Evolutionary conservation across 140 eudicot genomes (phyloP).

Genomic region (Ambrosia hybrid): DNA sequence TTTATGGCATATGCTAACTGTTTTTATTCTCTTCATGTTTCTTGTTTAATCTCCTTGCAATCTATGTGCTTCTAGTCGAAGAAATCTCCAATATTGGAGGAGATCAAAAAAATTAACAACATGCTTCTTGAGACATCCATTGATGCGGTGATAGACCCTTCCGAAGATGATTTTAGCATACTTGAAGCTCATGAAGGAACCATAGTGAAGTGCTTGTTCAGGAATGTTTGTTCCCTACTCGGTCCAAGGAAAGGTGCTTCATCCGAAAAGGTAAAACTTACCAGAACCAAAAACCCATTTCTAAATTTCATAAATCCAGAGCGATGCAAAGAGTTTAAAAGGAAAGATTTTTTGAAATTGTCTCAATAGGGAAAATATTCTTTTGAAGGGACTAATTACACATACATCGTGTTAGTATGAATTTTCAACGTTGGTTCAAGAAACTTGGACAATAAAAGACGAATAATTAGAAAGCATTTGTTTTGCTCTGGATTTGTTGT

Average conservation of each 20-base stretch:
- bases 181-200: conserved; percentile 28
- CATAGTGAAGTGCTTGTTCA: conserved; percentile 36
- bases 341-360: no score
- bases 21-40: not conserved
- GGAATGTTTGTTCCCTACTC: conserved; percentile 33
- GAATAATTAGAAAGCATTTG: no score
- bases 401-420: no score
- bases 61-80: conserved; percentile 22
- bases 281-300: not conserved
- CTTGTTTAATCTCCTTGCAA: conserved; percentile 4
- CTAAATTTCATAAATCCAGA: not conserved
- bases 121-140: conserved; percentile 45
- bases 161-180: conserved; percentile 1
- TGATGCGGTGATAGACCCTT: conserved; percentile 11
- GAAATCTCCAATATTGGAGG: conserved; percentile 23
- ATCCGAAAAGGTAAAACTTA: conserved; percentile 33
- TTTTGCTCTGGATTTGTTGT: not conserved
- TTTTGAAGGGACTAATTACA: no score
- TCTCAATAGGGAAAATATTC: no score
- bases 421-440: no score
- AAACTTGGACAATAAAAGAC: no score
- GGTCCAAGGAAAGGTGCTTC: conserved; percentile 21
- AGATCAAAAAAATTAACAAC: conserved; percentile 42
- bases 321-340: not conserved
- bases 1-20: not conserved